Evolutionary conservation across 306 rosid species (phyloP), one percentile per base, ranked within the genome.

Genomic region (Coriaria nepalensis): DNA sequence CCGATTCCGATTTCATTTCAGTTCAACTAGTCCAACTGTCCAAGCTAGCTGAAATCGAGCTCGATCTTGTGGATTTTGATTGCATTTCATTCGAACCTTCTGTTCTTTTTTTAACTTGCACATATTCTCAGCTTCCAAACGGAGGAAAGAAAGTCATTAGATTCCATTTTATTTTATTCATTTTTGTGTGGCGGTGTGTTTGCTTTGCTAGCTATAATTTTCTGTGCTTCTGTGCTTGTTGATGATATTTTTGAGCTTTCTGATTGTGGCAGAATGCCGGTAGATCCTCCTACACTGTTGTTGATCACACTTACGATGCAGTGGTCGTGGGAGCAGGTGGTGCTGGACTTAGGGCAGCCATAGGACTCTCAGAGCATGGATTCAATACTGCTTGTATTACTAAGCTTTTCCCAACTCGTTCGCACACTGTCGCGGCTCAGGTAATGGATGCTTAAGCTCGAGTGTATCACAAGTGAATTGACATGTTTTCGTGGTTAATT

Each of bases 401-500:
- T 13, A 90, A 90, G 76, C 85, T 90, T 54, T 90, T 90, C 61
- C 98, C 98, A 3, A 90, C 98, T 63, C 98, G 95, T 62, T 90
- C 98, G 0, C 98, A 90, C 58, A 90, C 98, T 14, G 98, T 90
- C 65, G 98, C 98, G 6, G 95, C 98, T 53, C 98, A 90, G 95
- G 98, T 84, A 47, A 43, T 44, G 63, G 46, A 50, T 20, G 29
- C 29, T 20, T 20, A 20, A 20, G 29, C 29, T 20, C 3, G 1
- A 20, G 1, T 20, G 29, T 20, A 20, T 20, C 29, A 3, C 29
- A 20, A 20, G 3, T 20, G 29, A 3, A 20, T 20, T 20, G 29
- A 20, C 29, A 3, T 20, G 29, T 20, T 20, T 20, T 20, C 29
- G 3, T 20, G 29, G 3, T 20, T 20, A 20, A 20, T 20, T 20